These are phyloP conservation scores for Termitomyces sp. DNA, from an alignment of 768 basidiomycete genomes.

Conservation along the genomic window DNA sequence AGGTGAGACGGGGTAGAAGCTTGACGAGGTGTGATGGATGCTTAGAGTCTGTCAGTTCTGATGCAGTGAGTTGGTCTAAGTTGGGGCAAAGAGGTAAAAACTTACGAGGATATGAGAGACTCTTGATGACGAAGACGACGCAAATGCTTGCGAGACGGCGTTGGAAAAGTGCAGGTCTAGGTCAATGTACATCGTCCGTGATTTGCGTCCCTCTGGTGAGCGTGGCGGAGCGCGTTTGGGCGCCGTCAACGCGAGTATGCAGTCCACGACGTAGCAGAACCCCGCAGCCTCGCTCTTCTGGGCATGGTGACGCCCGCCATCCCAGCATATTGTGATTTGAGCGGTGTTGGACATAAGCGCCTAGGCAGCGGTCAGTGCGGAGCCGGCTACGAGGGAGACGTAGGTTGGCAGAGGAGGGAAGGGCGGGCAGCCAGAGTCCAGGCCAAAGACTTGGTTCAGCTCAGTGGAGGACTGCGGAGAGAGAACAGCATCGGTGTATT, in stretches of 20 bases:
- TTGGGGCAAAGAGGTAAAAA: background rate
- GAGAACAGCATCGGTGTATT: slow-evolving; percentile 60
- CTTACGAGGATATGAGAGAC: slow-evolving; percentile 44
- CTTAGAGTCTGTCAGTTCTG: slow-evolving; percentile 59
- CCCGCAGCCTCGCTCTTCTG: slow-evolving; percentile 75
- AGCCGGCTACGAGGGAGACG: slow-evolving; percentile 67
- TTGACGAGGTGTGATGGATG: slow-evolving; percentile 74
- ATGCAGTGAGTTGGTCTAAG: background rate
- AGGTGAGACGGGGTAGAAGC: slow-evolving; percentile 74
- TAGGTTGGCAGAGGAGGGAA: slow-evolving; percentile 71
- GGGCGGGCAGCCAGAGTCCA: slow-evolving; percentile 63
- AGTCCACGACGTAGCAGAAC: slow-evolving; percentile 93
- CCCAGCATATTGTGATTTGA: slow-evolving; percentile 80
- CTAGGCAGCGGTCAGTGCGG: slow-evolving; percentile 67
- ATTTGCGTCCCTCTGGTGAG: slow-evolving; percentile 23
- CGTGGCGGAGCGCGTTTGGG: slow-evolving; percentile 40
- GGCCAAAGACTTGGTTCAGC: slow-evolving; percentile 23
- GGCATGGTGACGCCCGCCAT: slow-evolving; percentile 90
- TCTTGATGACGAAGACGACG: slow-evolving; percentile 28
- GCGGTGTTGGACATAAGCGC: slow-evolving; percentile 44
- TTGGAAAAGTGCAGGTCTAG: slow-evolving; percentile 91
- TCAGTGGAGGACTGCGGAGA: background rate
- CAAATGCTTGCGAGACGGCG: slow-evolving; percentile 77
- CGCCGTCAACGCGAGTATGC: slow-evolving; percentile 72
- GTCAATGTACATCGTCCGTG: slow-evolving; percentile 85